A percentile compares a stretch with the other conserved stretches of the same genome.
phyloP scores from a whole-genome alignment of 2,329 filamentous ascomycete species.

The Aspergillus costaricaensis region DNA sequence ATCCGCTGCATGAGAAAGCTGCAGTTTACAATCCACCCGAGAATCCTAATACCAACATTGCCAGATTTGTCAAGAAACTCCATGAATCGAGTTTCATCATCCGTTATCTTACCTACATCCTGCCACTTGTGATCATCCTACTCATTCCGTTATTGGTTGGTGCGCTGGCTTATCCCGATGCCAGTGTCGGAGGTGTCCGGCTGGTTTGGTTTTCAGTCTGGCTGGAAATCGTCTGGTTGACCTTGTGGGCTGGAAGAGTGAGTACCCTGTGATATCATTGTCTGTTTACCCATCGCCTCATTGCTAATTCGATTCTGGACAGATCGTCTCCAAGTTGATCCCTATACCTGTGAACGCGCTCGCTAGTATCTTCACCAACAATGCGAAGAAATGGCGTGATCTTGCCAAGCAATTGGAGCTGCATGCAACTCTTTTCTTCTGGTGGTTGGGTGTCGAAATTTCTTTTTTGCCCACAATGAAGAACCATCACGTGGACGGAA shows the following conservation, averaged over 20 bases:
- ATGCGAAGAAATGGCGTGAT: constrained; percentile 89
- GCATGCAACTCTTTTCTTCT: constrained; percentile 83
- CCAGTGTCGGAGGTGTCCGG: constrained; percentile 71
- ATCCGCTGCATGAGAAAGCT: constrained; percentile 68
- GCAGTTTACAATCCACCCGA: constrained; percentile 66
- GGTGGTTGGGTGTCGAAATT: constrained; percentile 83
- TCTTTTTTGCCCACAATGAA: constrained; percentile 84
- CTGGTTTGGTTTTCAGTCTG: constrained; percentile 93
- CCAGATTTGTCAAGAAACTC: constrained; percentile 64
- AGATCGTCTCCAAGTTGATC: constrained; percentile 65
- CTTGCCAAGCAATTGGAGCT: constrained; percentile 83
- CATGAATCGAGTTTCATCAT: constrained; percentile 67
- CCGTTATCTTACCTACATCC: constrained; percentile 71
- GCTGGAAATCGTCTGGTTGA: constrained; percentile 91
- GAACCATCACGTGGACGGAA: constrained; percentile 60
- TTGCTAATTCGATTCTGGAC: neutral
- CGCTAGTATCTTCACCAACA: constrained; percentile 79
- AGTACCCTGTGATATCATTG: constrained; percentile 19
- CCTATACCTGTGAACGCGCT: constrained; percentile 63
- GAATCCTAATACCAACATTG: constrained; percentile 62
- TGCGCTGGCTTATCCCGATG: constrained; percentile 57
- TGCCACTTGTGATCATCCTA: constrained; percentile 64
- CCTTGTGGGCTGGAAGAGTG: constrained; percentile 74
- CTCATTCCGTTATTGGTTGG: constrained; percentile 70
- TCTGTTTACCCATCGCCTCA: neutral